Base-by-base conservation (phyloP, 2,329 filamentous ascomycete genomes). In the Sclerotinia borealis region DNA sequence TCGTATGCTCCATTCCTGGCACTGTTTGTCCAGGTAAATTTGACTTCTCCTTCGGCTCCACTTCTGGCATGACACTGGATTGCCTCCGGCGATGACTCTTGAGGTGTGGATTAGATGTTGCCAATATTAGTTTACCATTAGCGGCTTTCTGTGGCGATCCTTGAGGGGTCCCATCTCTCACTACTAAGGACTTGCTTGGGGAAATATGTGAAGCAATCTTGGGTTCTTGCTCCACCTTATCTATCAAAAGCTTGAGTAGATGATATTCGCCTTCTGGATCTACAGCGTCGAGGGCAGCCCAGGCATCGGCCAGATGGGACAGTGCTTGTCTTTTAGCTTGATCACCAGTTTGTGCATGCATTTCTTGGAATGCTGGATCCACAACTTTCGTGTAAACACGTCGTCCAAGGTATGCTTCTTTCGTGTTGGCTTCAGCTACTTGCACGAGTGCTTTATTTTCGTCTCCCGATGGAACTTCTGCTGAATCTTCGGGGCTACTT, bases 261-360 rank as follows among this genome's bases (percentile, higher is more conserved):
- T 96, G 87, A 71, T 93, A 95, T 47, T 93, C 86, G 22, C 93
- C 93, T 74, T 97, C 93, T 0, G 93, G 93, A 72, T 99, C 93
- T 36, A 93, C 82, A 50, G 90, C 86, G 75, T 98, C 91, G 37
- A 99, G 82, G 15, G 87, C 83, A 5, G 88, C 89, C 80, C 95
- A 96, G 0, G 93, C 93, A 74, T 96, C 91, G 0, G 91, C 91
- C 15, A 97, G 81, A 67, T 87, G 86, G 3, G 90, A 90, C 36
- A 98, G 82, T 0, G 92, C 92, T 70, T 96, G 92, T 41, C 93
- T 85, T 75, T 95, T 96, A n/a, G 80, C 78, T 60, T 83, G 79
- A 43, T 82, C 82, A 9, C 79, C 82, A 0, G 85, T 96, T 62
- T 93, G 90, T n/a, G 92, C 90, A 72, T 96, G 87, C 2, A 93